Base-by-base conservation (phyloP, 2,329 filamentous ascomycete species). In the Sporothrix luriei region DNA sequence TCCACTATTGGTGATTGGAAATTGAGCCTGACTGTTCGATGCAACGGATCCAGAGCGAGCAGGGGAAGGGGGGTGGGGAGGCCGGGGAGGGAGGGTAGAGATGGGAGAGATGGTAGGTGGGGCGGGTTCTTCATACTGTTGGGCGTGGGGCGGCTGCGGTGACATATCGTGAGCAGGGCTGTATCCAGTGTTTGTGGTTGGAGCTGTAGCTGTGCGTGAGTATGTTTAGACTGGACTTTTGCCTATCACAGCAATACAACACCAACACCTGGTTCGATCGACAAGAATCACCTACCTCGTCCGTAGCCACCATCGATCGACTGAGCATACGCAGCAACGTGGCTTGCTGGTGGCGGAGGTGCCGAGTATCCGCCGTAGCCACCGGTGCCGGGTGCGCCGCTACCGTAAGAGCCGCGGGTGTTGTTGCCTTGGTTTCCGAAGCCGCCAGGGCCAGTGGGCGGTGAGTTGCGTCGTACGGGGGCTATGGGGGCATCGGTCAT, bases 361-460 rank as follows among this genome's bases (percentile, higher is more conserved):
- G 76, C 78, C 74, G 74, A 76, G 80, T 85, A 88, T 84, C 83
- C 83, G 86, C 87, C 85, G 82, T 86, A 86, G 74, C 84, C 86
- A 73, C 84, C 83, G 16, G 57, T 67, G 26, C 13, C 55, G 40
- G 68, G 49, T 14, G 51, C 55, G 54, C 24, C 51, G 33, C 57
- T 21, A 10, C 40, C 65, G 46, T 69, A 71, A 0, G 11, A 49
- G 14, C 64, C 68, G 38, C 68, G 70, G 19, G 68, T 68, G 65
- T 54, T 68, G 65, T 24, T 55, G 57, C 43, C 57, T 11, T 69
- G 54, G 64, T 66, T 65, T 43, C 21, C 67, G 62, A 69, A 73
- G 5, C 54, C 49, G 11, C 26, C 46, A 29, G 21, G 29, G 4
- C 40, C 68, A 49, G 51, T 48, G 14, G 68, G 68, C 6, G 72